phyloP scores from a whole-genome alignment of 371 early-diverging fungal species.

The Zychaea mexicana region DNA sequence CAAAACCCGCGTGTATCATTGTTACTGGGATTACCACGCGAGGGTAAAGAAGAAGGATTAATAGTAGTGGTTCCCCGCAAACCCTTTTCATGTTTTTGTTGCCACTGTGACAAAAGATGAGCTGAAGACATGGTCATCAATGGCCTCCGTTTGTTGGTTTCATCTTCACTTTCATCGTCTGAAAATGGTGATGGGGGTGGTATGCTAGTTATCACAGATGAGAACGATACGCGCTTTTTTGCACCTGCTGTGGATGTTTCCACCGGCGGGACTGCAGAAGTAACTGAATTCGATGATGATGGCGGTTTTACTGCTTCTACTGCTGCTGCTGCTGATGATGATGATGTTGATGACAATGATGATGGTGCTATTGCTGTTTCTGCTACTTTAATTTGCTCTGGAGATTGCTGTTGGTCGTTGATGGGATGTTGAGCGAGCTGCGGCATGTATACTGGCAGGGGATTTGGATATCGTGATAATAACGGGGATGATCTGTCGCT shows the following conservation, averaged over 20 bases:
- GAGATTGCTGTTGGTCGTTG: not conserved
- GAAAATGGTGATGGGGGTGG: conserved; percentile 9
- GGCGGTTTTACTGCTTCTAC: too few relatives aligned
- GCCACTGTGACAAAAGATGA: conserved; percentile 10
- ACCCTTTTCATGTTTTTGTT: conserved; percentile 11
- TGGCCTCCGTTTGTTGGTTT: not conserved
- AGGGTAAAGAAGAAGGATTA: not conserved
- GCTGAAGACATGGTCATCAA: not conserved
- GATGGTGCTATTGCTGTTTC: not conserved
- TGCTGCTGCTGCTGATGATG: not conserved
- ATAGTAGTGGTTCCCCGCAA: not conserved
- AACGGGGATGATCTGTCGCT: not conserved
- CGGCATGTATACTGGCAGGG: conserved; percentile 8
- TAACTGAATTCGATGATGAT: too few relatives aligned
- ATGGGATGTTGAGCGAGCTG: not conserved
- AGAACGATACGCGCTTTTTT: conserved; percentile 16
- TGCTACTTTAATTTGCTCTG: too few relatives aligned
- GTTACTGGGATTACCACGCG: not conserved
- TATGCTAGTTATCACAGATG: conserved; percentile 1
- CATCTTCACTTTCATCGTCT: conserved; percentile 1
- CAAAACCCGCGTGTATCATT: conserved; percentile 11
- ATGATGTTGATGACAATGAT: not conserved
- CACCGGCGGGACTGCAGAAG: too few relatives aligned
- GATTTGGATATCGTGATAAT: conserved; percentile 5
- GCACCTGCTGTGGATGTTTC: not conserved